Evolutionary conservation across 2,329 filamentous ascomycete genomes (phyloP), one percentile per base, ranked within the genome.

Genomic region (Gaeumannomyces tritici): DNA sequence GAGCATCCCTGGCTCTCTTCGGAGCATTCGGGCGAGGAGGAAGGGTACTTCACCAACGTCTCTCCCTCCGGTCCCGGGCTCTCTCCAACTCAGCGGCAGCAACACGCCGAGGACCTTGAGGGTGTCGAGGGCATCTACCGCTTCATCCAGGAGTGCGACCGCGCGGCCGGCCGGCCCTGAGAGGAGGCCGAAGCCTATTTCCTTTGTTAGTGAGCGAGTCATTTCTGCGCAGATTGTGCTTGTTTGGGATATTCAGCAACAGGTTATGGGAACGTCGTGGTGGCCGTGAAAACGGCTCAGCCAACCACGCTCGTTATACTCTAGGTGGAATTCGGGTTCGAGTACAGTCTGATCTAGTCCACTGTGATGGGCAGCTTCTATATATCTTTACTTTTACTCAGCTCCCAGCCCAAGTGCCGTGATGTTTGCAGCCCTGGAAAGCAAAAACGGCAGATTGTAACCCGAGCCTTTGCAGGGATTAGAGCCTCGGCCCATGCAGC

Each of bases 131-230:
- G 82, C 5, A 80, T 86, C 47, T 83, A 85, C 69, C 76, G 78
- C 21, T 86, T 86, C 65, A 64, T 86, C 33, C 82, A 83, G 67
- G 83, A 84, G 67, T 86, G 83, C 66, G 82, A 85, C 64, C 76
- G 78, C 29, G 72, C 57, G 1, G 61, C 62, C 51, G 33, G 33
- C 4, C 64, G 62, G 12, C 61, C 62, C 11, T 63, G 35, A 57
- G 28, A 11, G 29, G 57, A 27, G 15, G 15, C 27, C 56, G 8
- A 42, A 7, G 11, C 42, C 42, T 51, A n/a, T 62, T 57, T 57
- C 60, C 15, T 62, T 62, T 62, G 61, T 55, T 21, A 51, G 42
- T n/a, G 18, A 51, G 42, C 42, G 42, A 51, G 42, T n/a, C 21
- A n/a, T n/a, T 51, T 51, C 15, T 4, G 58, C 12, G 28, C 55